Evolutionary conservation across 1,284 basidiomycete species (phyloP).

Genomic region (Puccinia polysora): DNA sequence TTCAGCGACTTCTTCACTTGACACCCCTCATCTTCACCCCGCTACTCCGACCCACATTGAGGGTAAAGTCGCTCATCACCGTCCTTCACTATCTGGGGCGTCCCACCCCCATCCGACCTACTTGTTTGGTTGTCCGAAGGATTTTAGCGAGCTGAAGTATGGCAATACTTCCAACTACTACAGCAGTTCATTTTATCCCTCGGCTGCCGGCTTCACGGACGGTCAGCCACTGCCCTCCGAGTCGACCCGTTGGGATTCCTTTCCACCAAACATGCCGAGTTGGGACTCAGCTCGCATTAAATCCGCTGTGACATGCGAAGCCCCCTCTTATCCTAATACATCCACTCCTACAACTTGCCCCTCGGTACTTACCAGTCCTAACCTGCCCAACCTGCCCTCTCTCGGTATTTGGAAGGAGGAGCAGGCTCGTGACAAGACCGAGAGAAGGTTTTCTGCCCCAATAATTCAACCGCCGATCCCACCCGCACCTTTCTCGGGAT

Average conservation of each 20-base stretch:
- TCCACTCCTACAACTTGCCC: neutral
- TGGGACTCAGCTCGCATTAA: slow-evolving; percentile 11
- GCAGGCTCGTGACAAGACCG: slow-evolving; percentile 13
- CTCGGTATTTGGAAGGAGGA: slow-evolving; percentile 26
- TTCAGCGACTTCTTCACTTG: slow-evolving; percentile 21
- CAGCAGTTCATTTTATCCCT: slow-evolving; percentile 14
- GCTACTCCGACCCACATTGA: slow-evolving; percentile 25
- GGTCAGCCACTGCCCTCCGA: slow-evolving; percentile 17
- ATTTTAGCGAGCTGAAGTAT: neutral
- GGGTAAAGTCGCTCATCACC: slow-evolving; percentile 15
- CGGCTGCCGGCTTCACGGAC: slow-evolving; percentile 3
- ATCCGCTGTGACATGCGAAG: neutral
- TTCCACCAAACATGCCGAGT: slow-evolving; percentile 1
- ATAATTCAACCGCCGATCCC: neutral
- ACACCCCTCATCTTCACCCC: slow-evolving; percentile 36
- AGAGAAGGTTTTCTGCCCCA: slow-evolving; percentile 11
- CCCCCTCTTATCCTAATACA: slow-evolving; percentile 5
- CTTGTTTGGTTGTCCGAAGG: neutral
- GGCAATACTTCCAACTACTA: slow-evolving; percentile 15
- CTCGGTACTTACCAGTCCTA: slow-evolving; percentile 8
- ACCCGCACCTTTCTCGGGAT: neutral
- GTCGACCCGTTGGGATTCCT: slow-evolving; percentile 14
- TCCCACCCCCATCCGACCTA: neutral
- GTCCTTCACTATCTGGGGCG: neutral
- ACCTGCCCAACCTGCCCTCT: slow-evolving; percentile 6